Conservation (phyloP, 2,329 filamentous ascomycete genomes). For the Colletotrichum cuscutae region DNA sequence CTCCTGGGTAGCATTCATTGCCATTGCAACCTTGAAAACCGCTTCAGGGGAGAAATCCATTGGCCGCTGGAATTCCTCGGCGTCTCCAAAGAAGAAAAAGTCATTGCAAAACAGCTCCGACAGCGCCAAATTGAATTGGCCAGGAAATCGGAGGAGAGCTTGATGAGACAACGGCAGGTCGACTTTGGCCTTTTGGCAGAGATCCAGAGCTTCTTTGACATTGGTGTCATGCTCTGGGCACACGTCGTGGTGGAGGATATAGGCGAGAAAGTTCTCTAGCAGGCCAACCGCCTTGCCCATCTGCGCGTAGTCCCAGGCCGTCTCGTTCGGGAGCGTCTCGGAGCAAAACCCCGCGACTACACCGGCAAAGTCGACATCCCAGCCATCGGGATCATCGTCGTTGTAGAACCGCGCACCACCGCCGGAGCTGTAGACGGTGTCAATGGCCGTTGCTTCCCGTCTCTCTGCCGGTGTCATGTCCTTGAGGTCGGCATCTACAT, state of each 20-base stretch:
- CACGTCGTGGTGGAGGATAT: constrained; percentile 84
- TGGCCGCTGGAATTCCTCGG: constrained; percentile 43
- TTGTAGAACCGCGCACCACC: constrained; percentile 61
- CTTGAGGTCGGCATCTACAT: constrained; percentile 64
- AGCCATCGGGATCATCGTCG: constrained; percentile 61
- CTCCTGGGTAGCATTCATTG: constrained; percentile 44
- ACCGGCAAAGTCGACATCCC: constrained; percentile 83
- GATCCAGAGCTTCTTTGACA: constrained; percentile 70
- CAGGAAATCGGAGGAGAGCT: constrained; percentile 70
- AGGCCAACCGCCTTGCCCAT: constrained; percentile 73
- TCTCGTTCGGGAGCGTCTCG: constrained; percentile 56
- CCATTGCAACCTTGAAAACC: constrained; percentile 56
- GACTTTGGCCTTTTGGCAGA: constrained; percentile 73
- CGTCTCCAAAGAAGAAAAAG: constrained; percentile 31
- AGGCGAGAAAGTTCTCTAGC: constrained; percentile 88
- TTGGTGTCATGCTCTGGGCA: constrained; percentile 82
- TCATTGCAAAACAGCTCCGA: constrained; percentile 70
- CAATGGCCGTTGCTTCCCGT: constrained; percentile 71
- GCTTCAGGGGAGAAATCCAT: constrained; percentile 53
- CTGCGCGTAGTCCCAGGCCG: constrained; percentile 63
- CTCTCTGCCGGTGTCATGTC: constrained; percentile 72
- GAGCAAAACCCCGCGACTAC: constrained; percentile 84
- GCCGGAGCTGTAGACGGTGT: constrained; percentile 63
- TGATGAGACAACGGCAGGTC: constrained; percentile 73
- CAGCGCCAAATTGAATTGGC: constrained; percentile 82